Conservation (phyloP, 2,329 filamentous ascomycete species). For the Aureobasidium sp. region DNA sequence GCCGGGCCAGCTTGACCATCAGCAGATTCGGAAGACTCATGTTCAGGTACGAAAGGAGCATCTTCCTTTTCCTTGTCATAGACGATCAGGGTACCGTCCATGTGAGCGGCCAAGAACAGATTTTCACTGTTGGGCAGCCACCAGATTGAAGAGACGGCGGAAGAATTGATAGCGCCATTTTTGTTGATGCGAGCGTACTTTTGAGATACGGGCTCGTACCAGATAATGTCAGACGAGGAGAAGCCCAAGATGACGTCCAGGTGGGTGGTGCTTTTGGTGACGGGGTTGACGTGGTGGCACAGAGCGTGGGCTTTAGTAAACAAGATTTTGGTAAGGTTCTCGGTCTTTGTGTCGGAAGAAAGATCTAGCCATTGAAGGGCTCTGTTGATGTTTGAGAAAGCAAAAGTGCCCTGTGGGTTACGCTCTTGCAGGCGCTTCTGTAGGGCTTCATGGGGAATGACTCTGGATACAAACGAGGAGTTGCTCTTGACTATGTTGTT, state of each 20-base stretch:
- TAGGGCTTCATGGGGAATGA: conserved; percentile 80
- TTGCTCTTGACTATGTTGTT: conserved; percentile 98
- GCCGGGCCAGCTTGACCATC: conserved; percentile 35
- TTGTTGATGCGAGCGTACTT: conserved; percentile 95
- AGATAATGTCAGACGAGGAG: conserved; percentile 93
- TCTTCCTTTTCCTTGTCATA: conserved; percentile 98
- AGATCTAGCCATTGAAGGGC: conserved; percentile 95
- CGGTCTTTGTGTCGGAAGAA: conserved; percentile 68
- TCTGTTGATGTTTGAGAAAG: conserved; percentile 91
- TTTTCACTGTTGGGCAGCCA: conserved; percentile 96
- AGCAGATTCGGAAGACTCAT: neutral
- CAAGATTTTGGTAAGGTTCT: conserved; percentile 89
- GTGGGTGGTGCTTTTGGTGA: conserved; percentile 72
- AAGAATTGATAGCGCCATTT: conserved; percentile 82
- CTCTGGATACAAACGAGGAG: conserved; percentile 94
- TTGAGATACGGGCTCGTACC: conserved; percentile 96
- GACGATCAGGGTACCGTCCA: conserved; percentile 83
- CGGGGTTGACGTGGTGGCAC: conserved; percentile 83
- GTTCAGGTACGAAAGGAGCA: conserved; percentile 65
- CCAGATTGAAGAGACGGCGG: conserved; percentile 76
- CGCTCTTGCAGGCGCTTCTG: conserved; percentile 74
- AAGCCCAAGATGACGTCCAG: conserved; percentile 93
- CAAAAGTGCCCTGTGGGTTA: conserved; percentile 70
- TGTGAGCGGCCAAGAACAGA: conserved; percentile 83
- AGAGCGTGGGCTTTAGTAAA: conserved; percentile 95